Evolutionary conservation across 2,329 filamentous ascomycete genomes (phyloP).

Genomic region (Pseudopyricularia cyperi): DNA sequence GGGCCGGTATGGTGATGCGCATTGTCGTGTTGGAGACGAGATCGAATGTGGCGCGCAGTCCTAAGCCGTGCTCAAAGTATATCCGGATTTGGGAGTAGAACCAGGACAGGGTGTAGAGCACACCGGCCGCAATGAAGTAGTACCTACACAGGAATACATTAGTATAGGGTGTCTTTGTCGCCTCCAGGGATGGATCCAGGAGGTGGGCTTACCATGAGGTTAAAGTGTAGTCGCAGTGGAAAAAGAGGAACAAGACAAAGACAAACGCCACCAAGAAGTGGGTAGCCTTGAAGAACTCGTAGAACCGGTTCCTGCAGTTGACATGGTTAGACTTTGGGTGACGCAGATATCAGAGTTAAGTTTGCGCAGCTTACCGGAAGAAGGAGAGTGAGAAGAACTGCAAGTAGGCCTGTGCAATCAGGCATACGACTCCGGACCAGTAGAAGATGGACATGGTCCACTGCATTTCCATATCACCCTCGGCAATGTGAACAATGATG

Average conservation of each 20-base stretch:
- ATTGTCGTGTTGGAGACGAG: slow-evolving; percentile 26
- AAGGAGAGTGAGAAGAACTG: slow-evolving; percentile 38
- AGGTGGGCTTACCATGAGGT: slow-evolving; percentile 30
- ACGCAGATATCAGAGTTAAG: neutral
- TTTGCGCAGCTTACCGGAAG: slow-evolving; percentile 25
- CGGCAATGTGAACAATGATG: slow-evolving; percentile 35
- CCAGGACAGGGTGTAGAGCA: slow-evolving; percentile 34
- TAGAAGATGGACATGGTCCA: slow-evolving; percentile 33
- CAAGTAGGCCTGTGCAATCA: slow-evolving; percentile 39
- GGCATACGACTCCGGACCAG: slow-evolving; percentile 40
- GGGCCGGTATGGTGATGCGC: slow-evolving; percentile 27
- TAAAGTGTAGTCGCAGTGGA: slow-evolving; percentile 43
- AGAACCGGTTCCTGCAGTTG: slow-evolving; percentile 31
- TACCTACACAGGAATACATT: slow-evolving; percentile 25
- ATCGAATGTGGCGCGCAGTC: slow-evolving; percentile 13
- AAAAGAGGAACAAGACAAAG: slow-evolving; percentile 47
- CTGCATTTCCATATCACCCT: slow-evolving; percentile 30
- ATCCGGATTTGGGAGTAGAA: slow-evolving; percentile 31
- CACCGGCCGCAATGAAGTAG: slow-evolving; percentile 45
- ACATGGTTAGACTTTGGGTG: neutral
- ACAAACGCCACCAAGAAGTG: slow-evolving; percentile 38
- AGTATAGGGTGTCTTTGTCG: no score
- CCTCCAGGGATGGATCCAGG: no score
- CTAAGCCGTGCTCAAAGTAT: slow-evolving; percentile 30
- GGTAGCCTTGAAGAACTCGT: slow-evolving; percentile 48